These are phyloP conservation scores for Saccharomycopsis capsularis DNA, from an alignment of 805 yeast species.

Conservation along the genomic window DNA sequence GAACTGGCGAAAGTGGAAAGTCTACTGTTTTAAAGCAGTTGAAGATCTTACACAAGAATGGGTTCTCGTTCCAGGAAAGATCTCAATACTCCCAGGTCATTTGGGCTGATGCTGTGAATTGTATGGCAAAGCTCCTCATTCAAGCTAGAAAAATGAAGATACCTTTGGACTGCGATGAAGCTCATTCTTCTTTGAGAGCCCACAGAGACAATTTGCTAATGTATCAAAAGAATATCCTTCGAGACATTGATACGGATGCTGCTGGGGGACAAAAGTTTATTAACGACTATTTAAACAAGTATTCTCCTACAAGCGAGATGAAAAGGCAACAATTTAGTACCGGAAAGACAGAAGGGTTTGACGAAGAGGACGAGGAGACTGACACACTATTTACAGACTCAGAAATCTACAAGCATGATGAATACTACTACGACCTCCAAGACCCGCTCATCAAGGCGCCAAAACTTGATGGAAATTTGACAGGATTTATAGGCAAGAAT, in stretches of 20 bases:
- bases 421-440: neutral
- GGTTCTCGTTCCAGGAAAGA: slow-evolving; percentile 75
- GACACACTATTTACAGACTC: slow-evolving; percentile 21
- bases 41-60: slow-evolving; percentile 77
- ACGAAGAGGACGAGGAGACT: slow-evolving; percentile 24
- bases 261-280: slow-evolving; percentile 63
- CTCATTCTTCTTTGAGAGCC: slow-evolving; percentile 38
- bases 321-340: slow-evolving; percentile 49
- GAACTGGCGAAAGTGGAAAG: slow-evolving; percentile 94
- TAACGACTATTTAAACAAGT: slow-evolving; percentile 56
- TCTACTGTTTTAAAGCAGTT: slow-evolving; percentile 88
- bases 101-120: slow-evolving; percentile 86
- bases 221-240: slow-evolving; percentile 48
- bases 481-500: slow-evolving; percentile 7
- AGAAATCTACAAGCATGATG: neutral
- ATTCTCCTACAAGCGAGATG: slow-evolving; percentile 47
- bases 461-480: slow-evolving; percentile 4
- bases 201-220: slow-evolving; percentile 46
- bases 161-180: slow-evolving; percentile 56
- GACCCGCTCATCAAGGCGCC: neutral
- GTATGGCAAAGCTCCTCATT: slow-evolving; percentile 71
- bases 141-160: slow-evolving; percentile 66
- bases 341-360: slow-evolving; percentile 36
- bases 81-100: slow-evolving; percentile 76
- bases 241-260: slow-evolving; percentile 46